Evolutionary conservation across 768 basidiomycete species (phyloP).

Genomic region (Naganishia kalamii): DNA sequence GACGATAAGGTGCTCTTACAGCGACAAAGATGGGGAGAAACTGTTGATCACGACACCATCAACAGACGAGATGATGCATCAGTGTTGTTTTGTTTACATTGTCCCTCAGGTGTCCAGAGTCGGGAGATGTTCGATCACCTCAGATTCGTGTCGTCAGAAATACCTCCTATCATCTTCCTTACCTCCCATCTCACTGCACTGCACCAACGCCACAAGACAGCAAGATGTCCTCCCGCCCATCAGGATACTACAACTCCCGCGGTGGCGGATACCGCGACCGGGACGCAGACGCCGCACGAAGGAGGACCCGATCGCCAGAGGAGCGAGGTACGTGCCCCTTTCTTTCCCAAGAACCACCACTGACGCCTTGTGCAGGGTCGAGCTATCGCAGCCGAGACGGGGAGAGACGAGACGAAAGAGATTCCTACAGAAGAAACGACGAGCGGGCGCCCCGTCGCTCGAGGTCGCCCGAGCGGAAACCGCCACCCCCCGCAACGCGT

Average conservation of each 20-base stretch:
- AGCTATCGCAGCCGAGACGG: conserved; percentile 11
- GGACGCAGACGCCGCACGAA: conserved; percentile 1
- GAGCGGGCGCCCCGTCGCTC: neutral
- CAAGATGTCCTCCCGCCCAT: conserved; percentile 7
- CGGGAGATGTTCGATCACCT: too few species aligned
- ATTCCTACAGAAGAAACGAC: conserved; percentile 7
- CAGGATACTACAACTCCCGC: conserved; percentile 7
- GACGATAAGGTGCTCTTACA: too few species aligned
- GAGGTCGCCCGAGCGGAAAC: neutral
- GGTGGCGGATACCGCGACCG: conserved; percentile 12
- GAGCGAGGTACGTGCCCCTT: neutral
- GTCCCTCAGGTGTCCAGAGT: too few species aligned
- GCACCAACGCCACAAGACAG: neutral
- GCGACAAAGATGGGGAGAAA: too few species aligned
- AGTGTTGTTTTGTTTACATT: too few species aligned
- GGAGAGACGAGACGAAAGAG: neutral
- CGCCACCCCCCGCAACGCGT: neutral
- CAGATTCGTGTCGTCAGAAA: too few species aligned
- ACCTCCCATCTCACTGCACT: neutral
- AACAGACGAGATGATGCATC: too few species aligned
- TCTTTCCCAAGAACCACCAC: neutral
- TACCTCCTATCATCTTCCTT: neutral
- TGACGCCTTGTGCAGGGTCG: neutral
- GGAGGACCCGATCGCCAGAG: conserved; percentile 4
- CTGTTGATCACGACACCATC: too few species aligned